Base-by-base conservation (phyloP, 768 basidiomycete genomes). In the Boletus subparvulus region DNA sequence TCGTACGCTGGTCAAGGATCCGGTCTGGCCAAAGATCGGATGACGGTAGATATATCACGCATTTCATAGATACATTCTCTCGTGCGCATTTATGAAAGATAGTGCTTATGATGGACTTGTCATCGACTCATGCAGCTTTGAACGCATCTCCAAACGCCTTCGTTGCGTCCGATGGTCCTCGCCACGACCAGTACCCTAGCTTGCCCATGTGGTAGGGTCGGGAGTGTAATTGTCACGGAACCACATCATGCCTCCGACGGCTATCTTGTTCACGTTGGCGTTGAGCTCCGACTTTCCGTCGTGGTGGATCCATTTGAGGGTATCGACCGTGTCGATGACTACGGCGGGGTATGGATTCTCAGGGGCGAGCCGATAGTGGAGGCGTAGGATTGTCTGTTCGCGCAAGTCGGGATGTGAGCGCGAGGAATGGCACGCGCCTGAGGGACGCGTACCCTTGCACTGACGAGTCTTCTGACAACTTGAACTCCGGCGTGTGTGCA, bases 291-390 rank as follows among this genome's bases (percentile, higher is more conserved):
- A 59, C 43, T 72, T 70, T 2, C 83, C 87, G 21, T 84, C 66
- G 30, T 66, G 63, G 54, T 79, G 62, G 4, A 86, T 79, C 86
- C 87, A 90, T 43, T 80, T 68, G 3, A 90, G 73, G 4, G 87
- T 74, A 87, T 21, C 21, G 21, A 21, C 66, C 0, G 86, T 83
- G 61, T 90, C 88, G 24, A 87, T 81, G 0, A 88, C 83, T 0
- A 88, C 88, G 3, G 83, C 80, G 4, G 88, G 89, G 59, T 87
- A 90, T 8, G 81, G 80, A 53, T 85, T 55, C 62, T 91, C 89
- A 0, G 89, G 89, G 0, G 83, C 87, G 11, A 90, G 78, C 4
- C 87, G 82, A 63, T 90, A 90, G 64, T 88, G 83, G 16, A 90
- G 85, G 4, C 82, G 81, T 4, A 87, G 70, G 74, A 2, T 86